phyloP scores from a whole-genome alignment of 192 early-diverging fungal genomes.

The Paraglomus occultum region DNA sequence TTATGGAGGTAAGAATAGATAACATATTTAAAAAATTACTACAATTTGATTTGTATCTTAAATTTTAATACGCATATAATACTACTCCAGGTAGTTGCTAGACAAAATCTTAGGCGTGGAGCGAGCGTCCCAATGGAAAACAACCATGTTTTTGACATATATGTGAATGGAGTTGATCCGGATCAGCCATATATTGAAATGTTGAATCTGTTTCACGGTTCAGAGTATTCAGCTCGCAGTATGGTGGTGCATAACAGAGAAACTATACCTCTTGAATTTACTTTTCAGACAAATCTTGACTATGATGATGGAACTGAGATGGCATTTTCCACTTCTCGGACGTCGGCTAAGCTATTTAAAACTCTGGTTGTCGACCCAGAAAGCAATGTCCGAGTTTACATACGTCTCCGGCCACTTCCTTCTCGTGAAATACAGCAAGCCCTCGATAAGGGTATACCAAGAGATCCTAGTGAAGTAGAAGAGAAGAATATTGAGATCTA shows the following conservation, averaged over 20 bases:
- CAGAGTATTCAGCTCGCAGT: conserved; percentile 67
- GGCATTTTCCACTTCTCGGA: conserved; percentile 72
- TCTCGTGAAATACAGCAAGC: conserved; percentile 42
- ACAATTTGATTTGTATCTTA: background rate
- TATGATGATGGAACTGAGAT: conserved; percentile 66
- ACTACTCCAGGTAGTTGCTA: conserved; percentile 39
- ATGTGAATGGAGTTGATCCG: conserved; percentile 60
- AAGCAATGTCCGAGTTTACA: conserved; percentile 63
- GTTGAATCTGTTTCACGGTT: conserved; percentile 69
- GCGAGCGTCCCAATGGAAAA: conserved; percentile 35
- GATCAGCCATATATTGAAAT: conserved; percentile 59
- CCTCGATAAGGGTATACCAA: conserved; percentile 39
- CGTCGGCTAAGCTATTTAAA: conserved; percentile 68
- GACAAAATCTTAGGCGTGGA: conserved; percentile 46
- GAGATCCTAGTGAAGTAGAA: conserved; percentile 52
- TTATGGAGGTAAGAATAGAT: conserved; percentile 55
- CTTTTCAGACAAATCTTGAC: conserved; percentile 61
- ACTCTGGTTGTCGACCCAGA: conserved; percentile 66
- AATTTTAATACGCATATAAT: background rate
- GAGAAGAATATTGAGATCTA: conserved; percentile 70
- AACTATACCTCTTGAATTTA: conserved; percentile 71
- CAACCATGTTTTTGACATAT: conserved; percentile 74
- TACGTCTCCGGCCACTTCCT: conserved; percentile 58
- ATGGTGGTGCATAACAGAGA: conserved; percentile 77
- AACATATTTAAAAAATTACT: background rate